Evolutionary conservation across 1,284 basidiomycete species (phyloP).

Genomic region (Ceratobasidium sp.): DNA sequence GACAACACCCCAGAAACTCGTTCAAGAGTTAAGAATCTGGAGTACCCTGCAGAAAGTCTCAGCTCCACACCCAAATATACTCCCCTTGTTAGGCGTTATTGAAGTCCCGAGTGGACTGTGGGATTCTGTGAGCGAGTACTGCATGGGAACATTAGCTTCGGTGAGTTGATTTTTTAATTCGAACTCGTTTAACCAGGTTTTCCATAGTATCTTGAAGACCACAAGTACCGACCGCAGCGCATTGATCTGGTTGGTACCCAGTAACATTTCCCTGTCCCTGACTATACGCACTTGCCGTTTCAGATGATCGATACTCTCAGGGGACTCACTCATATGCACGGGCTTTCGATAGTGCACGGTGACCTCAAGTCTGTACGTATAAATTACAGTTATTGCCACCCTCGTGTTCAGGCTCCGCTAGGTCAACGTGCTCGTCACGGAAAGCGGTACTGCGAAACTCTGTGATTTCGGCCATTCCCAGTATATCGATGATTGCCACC

Average conservation of each 20-base stretch:
- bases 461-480: slow-evolving; percentile 38
- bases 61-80: slow-evolving; percentile 12
- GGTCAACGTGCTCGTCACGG: slow-evolving; percentile 22
- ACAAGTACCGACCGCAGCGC: too few species aligned
- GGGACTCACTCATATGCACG: slow-evolving; percentile 19
- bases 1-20: too few species aligned
- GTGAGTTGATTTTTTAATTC: too few species aligned
- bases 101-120: neutral
- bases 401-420: neutral
- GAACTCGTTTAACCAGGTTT: too few species aligned
- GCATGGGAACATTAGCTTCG: slow-evolving; percentile 1
- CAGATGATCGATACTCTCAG: neutral
- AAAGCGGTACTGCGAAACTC: neutral
- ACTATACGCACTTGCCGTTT: too few species aligned
- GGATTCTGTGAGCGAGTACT: slow-evolving; percentile 28
- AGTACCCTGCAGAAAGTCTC: neutral
- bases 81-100: slow-evolving; percentile 16
- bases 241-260: too few species aligned
- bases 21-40: slow-evolving; percentile 28
- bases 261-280: too few species aligned
- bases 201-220: neutral
- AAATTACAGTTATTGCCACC: neutral
- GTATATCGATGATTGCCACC: neutral
- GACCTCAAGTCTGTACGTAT: slow-evolving; percentile 15
- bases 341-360: slow-evolving; percentile 17